phyloP scores from a whole-genome alignment of 176 grass and related monocot genomes.

The Aegilops umbellulata region DNA sequence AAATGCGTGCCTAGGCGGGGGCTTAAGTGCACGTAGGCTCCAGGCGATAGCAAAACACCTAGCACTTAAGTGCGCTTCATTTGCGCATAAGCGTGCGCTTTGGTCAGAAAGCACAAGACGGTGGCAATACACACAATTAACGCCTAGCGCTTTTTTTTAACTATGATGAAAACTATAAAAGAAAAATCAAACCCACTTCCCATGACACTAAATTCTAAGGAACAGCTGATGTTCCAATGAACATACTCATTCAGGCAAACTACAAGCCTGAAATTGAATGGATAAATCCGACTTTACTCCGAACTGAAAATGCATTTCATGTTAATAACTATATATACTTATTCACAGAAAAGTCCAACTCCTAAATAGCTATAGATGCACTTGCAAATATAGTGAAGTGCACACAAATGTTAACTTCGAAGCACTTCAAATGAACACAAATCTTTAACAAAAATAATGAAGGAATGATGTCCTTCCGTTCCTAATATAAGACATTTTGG shows the following conservation, averaged over 20 bases:
- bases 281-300: background rate
- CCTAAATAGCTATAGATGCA: background rate
- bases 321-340: background rate
- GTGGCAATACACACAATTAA: too few species aligned
- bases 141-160: too few species aligned
- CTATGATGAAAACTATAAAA: too few species aligned
- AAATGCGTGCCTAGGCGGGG: too few species aligned
- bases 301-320: background rate
- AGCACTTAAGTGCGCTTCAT: too few species aligned
- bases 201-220: background rate
- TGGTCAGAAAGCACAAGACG: too few species aligned
- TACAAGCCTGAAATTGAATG: background rate
- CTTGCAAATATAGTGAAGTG: background rate
- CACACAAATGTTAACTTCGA: constrained; percentile 1
- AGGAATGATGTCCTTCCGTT: too few species aligned
- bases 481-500: too few species aligned
- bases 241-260: background rate
- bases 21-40: too few species aligned
- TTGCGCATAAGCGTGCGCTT: too few species aligned
- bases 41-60: too few species aligned
- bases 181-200: background rate
- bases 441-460: constrained; percentile 3
- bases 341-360: background rate
- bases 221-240: background rate
- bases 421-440: background rate